Percentiles rank a stretch among this genome's conserved stretches.
These are phyloP conservation scores for Lecanicillium sp. DNA, from an alignment of 2,329 filamentous ascomycete species.

Conservation along the genomic window DNA sequence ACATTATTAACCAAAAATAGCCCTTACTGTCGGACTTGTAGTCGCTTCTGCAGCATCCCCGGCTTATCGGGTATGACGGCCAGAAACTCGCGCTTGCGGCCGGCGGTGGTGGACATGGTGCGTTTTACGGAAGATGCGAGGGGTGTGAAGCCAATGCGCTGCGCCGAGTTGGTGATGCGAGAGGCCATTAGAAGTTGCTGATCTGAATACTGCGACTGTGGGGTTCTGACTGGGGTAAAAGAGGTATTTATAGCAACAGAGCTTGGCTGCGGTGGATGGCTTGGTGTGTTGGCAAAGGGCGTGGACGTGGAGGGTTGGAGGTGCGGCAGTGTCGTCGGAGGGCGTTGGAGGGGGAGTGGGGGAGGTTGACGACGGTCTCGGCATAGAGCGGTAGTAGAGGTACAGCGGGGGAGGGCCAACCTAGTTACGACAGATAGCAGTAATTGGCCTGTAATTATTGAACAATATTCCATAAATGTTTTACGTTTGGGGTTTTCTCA, in stretches of 20 bases:
- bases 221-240: too few relatives aligned
- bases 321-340: too few relatives aligned
- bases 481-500: too few relatives aligned
- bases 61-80: constrained; percentile 61
- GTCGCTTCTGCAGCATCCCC: constrained; percentile 48
- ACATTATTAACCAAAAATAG: constrained; percentile 9
- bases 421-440: too few relatives aligned
- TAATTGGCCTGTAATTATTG: too few relatives aligned
- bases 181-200: too few relatives aligned
- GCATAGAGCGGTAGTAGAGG: too few relatives aligned
- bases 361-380: too few relatives aligned
- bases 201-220: too few relatives aligned
- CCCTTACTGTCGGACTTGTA: constrained; percentile 51
- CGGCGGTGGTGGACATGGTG: constrained; percentile 20
- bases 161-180: background rate
- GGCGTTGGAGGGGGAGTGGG: too few relatives aligned
- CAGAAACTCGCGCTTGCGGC: constrained; percentile 53
- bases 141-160: background rate
- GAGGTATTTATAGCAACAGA: background rate
- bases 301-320: background rate
- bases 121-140: constrained; percentile 3
- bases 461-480: too few relatives aligned
- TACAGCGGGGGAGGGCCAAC: too few relatives aligned
- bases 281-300: background rate
- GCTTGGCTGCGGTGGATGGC: background rate